phyloP scores from a whole-genome alignment of 495 filamentous ascomycete species.

The Sphaerosporella brunnea region DNA sequence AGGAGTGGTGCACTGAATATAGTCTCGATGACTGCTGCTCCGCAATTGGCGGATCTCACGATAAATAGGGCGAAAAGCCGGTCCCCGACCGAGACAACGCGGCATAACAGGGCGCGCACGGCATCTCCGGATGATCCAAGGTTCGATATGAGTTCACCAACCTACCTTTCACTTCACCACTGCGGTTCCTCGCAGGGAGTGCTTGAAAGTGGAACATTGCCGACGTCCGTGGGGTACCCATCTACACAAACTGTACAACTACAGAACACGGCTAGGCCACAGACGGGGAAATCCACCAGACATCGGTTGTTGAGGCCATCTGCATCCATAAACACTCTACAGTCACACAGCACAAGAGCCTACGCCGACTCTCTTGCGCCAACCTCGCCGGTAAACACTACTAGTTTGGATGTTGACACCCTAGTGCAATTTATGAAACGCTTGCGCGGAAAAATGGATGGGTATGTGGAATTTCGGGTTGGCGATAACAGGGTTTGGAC shows the following conservation, averaged over 20 bases:
- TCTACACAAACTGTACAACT: constrained; percentile 16
- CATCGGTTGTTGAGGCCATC: constrained; percentile 23
- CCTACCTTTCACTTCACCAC: constrained; percentile 12
- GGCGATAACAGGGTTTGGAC: constrained; percentile 40
- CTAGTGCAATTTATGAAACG: constrained; percentile 51
- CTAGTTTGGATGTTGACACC: constrained; percentile 46
- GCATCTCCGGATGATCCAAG: constrained; percentile 1
- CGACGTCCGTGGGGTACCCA: constrained; percentile 17
- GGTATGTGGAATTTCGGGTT: constrained; percentile 46
- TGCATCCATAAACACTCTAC: constrained; percentile 23
- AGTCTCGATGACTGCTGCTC: constrained; percentile 3
- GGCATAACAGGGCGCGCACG: neutral
- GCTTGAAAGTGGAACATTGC: constrained; percentile 4
- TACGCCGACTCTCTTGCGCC: neutral
- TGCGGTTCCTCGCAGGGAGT: constrained; percentile 13
- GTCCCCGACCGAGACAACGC: constrained; percentile 9
- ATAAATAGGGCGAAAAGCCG: constrained; percentile 16
- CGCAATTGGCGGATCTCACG: constrained; percentile 17
- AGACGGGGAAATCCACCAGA: constrained; percentile 7
- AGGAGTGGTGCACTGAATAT: constrained; percentile 8
- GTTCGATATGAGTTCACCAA: constrained; percentile 1
- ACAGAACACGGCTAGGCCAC: constrained; percentile 8
- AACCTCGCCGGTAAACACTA: constrained; percentile 22
- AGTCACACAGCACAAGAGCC: constrained; percentile 14
- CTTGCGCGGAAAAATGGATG: constrained; percentile 51